Evolutionary conservation across 495 filamentous ascomycete genomes (phyloP).

Genomic region (Neurospora terricola): DNA sequence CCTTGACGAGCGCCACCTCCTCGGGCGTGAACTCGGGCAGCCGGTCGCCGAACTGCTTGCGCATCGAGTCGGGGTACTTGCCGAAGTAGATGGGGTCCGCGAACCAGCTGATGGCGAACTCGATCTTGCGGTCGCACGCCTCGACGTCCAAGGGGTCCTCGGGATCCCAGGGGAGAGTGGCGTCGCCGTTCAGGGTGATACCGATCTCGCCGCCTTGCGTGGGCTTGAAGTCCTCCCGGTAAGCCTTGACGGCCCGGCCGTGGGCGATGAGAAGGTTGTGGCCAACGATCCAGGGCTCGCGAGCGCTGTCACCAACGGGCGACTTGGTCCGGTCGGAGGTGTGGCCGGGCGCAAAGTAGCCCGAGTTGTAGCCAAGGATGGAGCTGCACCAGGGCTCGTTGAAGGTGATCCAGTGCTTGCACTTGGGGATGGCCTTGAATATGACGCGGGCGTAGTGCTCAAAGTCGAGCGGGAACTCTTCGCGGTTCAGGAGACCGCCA

Average conservation of each 20-base stretch:
- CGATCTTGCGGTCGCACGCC: constrained; percentile 53
- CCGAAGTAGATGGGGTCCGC: constrained; percentile 69
- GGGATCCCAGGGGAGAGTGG: constrained; percentile 47
- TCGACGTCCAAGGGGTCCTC: constrained; percentile 47
- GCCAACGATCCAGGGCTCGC: constrained; percentile 51
- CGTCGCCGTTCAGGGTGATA: constrained; percentile 55
- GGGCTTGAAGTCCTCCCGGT: constrained; percentile 58
- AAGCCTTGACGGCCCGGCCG: constrained; percentile 52
- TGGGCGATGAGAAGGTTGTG: constrained; percentile 52
- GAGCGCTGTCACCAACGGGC: constrained; percentile 43
- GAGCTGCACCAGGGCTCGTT: constrained; percentile 56
- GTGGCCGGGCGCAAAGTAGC: constrained; percentile 50
- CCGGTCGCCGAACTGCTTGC: constrained; percentile 59
- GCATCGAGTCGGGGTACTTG: constrained; percentile 67
- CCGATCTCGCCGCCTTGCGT: constrained; percentile 49
- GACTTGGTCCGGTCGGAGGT: constrained; percentile 48
- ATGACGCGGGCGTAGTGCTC: constrained; percentile 48
- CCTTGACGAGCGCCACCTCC: constrained; percentile 57
- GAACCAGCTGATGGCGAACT: constrained; percentile 59
- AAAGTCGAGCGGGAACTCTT: constrained; percentile 50
- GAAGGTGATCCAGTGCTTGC: constrained; percentile 57
- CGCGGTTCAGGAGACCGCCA: constrained; percentile 47
- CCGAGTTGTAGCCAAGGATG: constrained; percentile 50
- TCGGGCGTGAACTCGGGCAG: constrained; percentile 56
- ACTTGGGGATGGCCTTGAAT: constrained; percentile 49